Evolutionary conservation across 805 yeast genomes (phyloP).

Genomic region (Ogataea populi-albae): DNA sequence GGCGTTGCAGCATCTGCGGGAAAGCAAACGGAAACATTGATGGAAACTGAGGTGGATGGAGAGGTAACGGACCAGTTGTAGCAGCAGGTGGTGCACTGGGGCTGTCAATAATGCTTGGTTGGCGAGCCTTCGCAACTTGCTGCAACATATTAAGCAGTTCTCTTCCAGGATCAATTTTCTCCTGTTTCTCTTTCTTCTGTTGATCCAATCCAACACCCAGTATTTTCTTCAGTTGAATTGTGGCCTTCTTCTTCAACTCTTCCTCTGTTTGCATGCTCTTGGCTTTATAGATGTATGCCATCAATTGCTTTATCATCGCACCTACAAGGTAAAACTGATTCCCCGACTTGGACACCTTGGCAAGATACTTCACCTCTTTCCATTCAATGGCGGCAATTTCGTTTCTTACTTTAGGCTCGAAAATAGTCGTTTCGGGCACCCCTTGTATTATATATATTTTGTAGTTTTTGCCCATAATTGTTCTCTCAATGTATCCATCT

Average conservation of each 20-base stretch:
- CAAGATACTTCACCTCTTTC: conserved; percentile 54
- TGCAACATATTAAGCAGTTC: conserved; percentile 65
- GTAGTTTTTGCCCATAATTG: conserved; percentile 78
- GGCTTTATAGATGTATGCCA: conserved; percentile 53
- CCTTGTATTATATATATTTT: conserved; percentile 74
- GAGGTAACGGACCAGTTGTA: conserved; percentile 2
- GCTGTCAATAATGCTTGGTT: conserved; percentile 14
- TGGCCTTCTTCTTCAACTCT: conserved; percentile 61
- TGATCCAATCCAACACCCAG: conserved; percentile 51
- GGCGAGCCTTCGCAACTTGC: conserved; percentile 37
- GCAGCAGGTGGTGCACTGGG: conserved; percentile 1
- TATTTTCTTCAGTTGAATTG: conserved; percentile 58
- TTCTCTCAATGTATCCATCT: conserved; percentile 75
- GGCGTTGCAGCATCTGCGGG: conserved; percentile 11
- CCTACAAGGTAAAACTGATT: conserved; percentile 43
- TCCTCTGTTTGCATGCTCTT: conserved; percentile 51
- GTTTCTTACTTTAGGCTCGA: conserved; percentile 79
- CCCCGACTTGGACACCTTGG: conserved; percentile 32
- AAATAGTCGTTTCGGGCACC: conserved; percentile 72
- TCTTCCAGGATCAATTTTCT: conserved; percentile 65
- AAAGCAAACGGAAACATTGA: conserved; percentile 10
- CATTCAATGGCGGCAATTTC: conserved; percentile 85
- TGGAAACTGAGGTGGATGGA: conserved; percentile 7
- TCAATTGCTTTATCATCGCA: conserved; percentile 49
- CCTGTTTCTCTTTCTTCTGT: conserved; percentile 22